Conservation (phyloP, 2,329 filamentous ascomycete species). For the Ophiostoma quercus region DNA sequence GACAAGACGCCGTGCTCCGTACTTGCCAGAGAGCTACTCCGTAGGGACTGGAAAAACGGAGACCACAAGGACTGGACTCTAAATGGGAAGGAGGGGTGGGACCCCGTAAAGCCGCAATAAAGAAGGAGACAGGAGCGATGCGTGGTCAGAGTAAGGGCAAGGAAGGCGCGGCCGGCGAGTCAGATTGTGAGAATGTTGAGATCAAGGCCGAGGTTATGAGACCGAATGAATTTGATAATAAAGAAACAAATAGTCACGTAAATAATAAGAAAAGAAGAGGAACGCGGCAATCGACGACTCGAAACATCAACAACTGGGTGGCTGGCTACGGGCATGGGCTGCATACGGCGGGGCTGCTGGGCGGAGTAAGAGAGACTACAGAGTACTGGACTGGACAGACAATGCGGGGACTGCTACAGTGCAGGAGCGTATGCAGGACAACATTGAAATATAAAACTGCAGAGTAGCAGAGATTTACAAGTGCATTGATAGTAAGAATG, state of each 20-base stretch:
- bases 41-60: not conserved
- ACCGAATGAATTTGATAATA: no score
- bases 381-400: not conserved
- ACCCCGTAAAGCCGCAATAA: not conserved
- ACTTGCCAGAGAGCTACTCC: not conserved
- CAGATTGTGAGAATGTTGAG: not conserved
- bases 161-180: not conserved
- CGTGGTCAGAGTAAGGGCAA: not conserved
- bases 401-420: slow-evolving; percentile 6
- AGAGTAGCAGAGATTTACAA: slow-evolving; percentile 5
- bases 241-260: not conserved
- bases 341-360: slow-evolving; percentile 6
- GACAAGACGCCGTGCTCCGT: not conserved
- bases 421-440: slow-evolving; percentile 6
- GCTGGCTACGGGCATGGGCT: not conserved
- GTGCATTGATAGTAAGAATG: not conserved
- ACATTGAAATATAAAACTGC: not conserved
- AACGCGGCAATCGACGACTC: not conserved
- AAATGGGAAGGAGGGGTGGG: slow-evolving; percentile 6
- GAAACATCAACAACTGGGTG: not conserved
- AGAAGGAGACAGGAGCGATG: not conserved
- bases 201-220: not conserved
- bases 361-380: not conserved
- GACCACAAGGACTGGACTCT: not conserved
- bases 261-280: not conserved